These are phyloP conservation scores for Pythium folliculosum DNA, from an alignment of 352 stramenopile species.

Conservation along the genomic window DNA sequence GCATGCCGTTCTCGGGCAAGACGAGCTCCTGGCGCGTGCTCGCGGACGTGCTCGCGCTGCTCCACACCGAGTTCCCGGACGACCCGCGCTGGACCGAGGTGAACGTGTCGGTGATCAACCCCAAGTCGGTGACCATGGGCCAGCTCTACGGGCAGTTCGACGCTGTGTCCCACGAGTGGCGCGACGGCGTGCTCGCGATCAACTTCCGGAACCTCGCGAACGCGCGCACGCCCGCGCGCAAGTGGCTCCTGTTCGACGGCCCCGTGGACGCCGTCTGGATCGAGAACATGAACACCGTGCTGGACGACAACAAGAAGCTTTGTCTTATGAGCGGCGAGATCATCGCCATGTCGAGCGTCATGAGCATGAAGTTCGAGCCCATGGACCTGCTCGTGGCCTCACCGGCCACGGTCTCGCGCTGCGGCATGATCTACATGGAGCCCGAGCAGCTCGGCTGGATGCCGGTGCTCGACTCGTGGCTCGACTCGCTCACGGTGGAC, in stretches of 20 bases:
- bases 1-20: constrained; percentile 94
- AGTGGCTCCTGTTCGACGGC: constrained; percentile 95
- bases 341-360: constrained; percentile 94
- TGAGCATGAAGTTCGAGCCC: constrained; percentile 98
- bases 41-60: constrained; percentile 82
- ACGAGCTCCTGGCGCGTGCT: constrained; percentile 90
- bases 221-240: constrained; percentile 88
- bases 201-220: constrained; percentile 90
- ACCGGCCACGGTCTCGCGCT: constrained; percentile 93
- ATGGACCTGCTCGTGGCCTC: constrained; percentile 94
- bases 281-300: constrained; percentile 97
- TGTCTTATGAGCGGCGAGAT: constrained; percentile 94
- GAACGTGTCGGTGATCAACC: constrained; percentile 88
- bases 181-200: constrained; percentile 95
- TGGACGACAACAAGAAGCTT: constrained; percentile 96
- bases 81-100: constrained; percentile 78
- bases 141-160: constrained; percentile 97
- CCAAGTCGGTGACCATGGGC: constrained; percentile 95
- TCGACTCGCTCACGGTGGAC: constrained; percentile 63
- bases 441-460: constrained; percentile 88
- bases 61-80: constrained; percentile 69
- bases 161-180: constrained; percentile 94
- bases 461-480: constrained; percentile 90
- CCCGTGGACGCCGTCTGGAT: constrained; percentile 96
- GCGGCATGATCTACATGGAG: constrained; percentile 97